Conservation (phyloP, 225 moss, liverwort and hornwort genomes). For the Anthoceros angustus region DNA sequence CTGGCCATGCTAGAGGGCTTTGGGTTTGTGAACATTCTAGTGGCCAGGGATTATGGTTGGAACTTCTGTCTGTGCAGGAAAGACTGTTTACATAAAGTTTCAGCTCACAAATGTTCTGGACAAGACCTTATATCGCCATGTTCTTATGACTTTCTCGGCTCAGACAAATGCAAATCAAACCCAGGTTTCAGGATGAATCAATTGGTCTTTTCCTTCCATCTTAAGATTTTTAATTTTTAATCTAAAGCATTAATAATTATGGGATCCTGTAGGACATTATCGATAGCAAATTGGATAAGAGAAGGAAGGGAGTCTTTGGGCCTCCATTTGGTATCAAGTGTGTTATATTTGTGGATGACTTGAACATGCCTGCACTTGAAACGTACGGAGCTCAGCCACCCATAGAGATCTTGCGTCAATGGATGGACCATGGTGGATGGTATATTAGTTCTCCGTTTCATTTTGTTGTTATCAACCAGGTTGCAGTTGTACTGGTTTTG, state of each 20-base stretch:
- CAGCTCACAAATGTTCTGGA: constrained; percentile 36
- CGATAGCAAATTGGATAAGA: constrained; percentile 61
- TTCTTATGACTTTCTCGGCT: constrained; percentile 66
- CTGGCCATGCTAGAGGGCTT: neutral
- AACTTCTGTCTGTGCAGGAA: constrained; percentile 22
- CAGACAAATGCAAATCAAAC: constrained; percentile 82
- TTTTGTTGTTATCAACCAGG: neutral
- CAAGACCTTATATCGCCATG: constrained; percentile 33
- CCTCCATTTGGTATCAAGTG: constrained; percentile 49
- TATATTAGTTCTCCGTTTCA: constrained; percentile 10
- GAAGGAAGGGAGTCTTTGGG: constrained; percentile 48
- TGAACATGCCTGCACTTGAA: constrained; percentile 81
- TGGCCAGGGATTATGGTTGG: neutral
- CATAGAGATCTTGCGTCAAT: constrained; percentile 74
- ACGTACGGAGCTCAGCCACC: constrained; percentile 78
- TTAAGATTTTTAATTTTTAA: neutral
- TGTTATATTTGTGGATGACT: constrained; percentile 58
- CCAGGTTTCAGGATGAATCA: constrained; percentile 20
- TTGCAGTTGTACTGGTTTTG: neutral
- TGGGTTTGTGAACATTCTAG: neutral
- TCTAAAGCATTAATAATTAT: neutral
- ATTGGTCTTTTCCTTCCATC: neutral
- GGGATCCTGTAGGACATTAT: constrained; percentile 45
- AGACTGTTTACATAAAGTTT: constrained; percentile 69
- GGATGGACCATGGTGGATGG: constrained; percentile 96